These are phyloP conservation scores for Marasmius sp. DNA, from an alignment of 1,284 basidiomycete species.

Conservation along the genomic window DNA sequence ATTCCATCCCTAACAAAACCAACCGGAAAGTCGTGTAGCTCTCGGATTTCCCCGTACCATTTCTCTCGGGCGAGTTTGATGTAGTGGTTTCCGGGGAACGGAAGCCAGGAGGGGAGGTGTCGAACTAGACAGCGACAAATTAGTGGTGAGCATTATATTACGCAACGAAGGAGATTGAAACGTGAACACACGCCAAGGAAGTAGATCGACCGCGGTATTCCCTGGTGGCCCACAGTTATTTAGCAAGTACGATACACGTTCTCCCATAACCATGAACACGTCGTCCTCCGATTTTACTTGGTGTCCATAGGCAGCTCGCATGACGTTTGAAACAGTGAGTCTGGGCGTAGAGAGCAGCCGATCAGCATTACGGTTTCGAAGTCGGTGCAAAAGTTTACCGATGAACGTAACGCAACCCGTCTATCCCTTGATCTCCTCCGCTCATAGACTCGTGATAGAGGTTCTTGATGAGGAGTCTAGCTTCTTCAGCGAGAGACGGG, in stretches of 20 bases:
- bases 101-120: conserved; percentile 21
- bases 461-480: conserved; percentile 16
- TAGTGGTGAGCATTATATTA: not conserved
- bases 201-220: conserved; percentile 19
- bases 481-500: conserved; percentile 15
- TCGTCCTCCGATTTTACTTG: conserved; percentile 21
- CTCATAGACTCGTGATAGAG: not conserved
- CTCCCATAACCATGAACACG: conserved; percentile 16
- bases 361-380: no score
- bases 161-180: not conserved
- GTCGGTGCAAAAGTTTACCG: not conserved
- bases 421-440: not conserved
- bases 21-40: conserved; percentile 9
- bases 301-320: conserved; percentile 22
- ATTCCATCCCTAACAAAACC: conserved; percentile 14
- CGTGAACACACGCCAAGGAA: conserved; percentile 17
- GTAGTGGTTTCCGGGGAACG: conserved; percentile 24
- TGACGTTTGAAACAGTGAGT: conserved; percentile 20
- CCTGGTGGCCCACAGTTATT: conserved; percentile 18
- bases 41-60: not conserved
- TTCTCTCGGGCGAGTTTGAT: conserved; percentile 15
- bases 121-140: conserved; percentile 12
- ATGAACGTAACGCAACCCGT: not conserved
- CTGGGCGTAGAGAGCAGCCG: conserved; percentile 7
- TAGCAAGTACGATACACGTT: conserved; percentile 9